A percentile compares a stretch with the other conserved stretches of the same genome.
Evolutionary conservation across 2,329 filamentous ascomycete genomes (phyloP).

Genomic region (Sclerotinia sclerotiorum): DNA sequence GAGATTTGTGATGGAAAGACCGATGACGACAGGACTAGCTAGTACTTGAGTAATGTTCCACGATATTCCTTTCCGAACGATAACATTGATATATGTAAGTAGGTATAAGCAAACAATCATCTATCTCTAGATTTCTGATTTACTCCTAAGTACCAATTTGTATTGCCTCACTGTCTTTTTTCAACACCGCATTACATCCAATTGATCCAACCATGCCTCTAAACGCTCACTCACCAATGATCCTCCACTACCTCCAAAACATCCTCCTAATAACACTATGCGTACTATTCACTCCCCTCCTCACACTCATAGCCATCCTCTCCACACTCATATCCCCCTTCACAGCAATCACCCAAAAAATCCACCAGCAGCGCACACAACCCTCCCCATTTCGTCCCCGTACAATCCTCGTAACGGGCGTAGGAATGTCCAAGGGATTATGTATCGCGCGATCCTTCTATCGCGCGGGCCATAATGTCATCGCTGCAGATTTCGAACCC

Average conservation of each 20-base stretch:
- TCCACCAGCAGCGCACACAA: slow-evolving; percentile 30
- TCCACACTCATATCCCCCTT: slow-evolving; percentile 28
- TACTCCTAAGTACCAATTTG: too few relatives aligned
- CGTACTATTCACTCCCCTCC: slow-evolving; percentile 30
- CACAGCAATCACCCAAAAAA: slow-evolving; percentile 24
- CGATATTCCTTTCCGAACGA: background rate
- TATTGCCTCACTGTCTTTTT: background rate
- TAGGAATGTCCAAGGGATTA: slow-evolving; percentile 71
- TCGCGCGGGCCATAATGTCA: slow-evolving; percentile 63
- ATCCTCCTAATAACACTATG: slow-evolving; percentile 44
- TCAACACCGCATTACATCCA: background rate
- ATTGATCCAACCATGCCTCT: slow-evolving; percentile 18
- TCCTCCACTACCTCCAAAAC: slow-evolving; percentile 50
- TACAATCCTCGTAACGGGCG: slow-evolving; percentile 69
- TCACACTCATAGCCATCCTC: slow-evolving; percentile 29
- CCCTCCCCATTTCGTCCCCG: slow-evolving; percentile 24
- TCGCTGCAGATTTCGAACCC: slow-evolving; percentile 66
- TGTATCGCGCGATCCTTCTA: slow-evolving; percentile 65
- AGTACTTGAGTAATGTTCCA: background rate
- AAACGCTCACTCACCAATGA: slow-evolving; percentile 26
- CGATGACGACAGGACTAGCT: slow-evolving; percentile 15
- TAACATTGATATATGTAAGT: background rate
- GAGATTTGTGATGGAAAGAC: background rate
- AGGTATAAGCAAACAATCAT: background rate
- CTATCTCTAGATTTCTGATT: background rate